Base-by-base conservation (phyloP, 2,329 filamentous ascomycete species). In the Chaetothyriales sp. region DNA sequence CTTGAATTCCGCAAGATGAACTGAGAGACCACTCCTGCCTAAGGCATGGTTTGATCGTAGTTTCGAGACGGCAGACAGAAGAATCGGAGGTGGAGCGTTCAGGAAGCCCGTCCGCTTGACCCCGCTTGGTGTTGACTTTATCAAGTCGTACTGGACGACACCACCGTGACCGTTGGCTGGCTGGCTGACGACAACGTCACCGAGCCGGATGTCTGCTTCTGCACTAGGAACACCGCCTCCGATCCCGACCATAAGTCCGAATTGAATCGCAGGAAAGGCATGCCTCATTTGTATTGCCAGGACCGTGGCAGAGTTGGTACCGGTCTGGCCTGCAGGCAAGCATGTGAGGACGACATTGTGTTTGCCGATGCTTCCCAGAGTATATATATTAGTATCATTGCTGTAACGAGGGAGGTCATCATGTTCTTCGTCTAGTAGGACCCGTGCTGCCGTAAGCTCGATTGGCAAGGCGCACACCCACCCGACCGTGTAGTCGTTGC, bases 401-500 rank as follows among this genome's bases (percentile, higher is more conserved):
- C 22, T 15, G 1, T 44, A 7, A 2, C 54, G 43, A 1, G 57
- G 48, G 15, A 55, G 48, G 10, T 51, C 50, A 1, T 51, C 32
- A 49, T 61, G 55, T 18, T 47, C 36, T 44, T 60, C 56, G 44
- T 64, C 61, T 26, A 64, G 60, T n/a, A 59, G 43, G 6, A 53
- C 52, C 25, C 56, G 57, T 1, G 62, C 60, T 2, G 62, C 63
- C 43, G 58, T 48, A 2, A 63, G 52, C 47, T 66, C 62, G 7
- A 54, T 49, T 1, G 48, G 51, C 22, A 63, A 50, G 26, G 63
- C 61, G 39, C 60, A 64, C 1, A 65, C 55, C 44, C 61, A 60
- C 1, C 59, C 64, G 10, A 65, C 57, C 46, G 53, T 56, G 44
- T 65, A 65, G 26, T 28, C 26, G n/a, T n/a, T n/a, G n/a, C n/a